These are phyloP conservation scores for Penicillium cataractarum DNA, from an alignment of 495 filamentous ascomycete species.

Conservation along the genomic window DNA sequence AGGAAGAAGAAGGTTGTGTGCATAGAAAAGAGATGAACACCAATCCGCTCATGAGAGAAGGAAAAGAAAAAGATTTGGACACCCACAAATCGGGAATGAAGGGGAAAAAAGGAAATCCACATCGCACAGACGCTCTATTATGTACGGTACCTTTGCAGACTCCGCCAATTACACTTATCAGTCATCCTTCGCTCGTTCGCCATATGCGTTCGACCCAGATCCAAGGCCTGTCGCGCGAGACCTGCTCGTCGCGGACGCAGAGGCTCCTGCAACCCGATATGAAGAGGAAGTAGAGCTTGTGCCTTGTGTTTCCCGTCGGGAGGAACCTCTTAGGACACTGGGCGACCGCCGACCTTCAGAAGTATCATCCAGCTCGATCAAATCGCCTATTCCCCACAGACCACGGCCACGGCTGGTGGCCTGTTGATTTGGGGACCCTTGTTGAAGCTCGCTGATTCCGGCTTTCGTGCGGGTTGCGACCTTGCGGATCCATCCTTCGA, in stretches of 20 bases:
- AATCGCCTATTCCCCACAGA: constrained; percentile 59
- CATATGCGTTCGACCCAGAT: constrained; percentile 18
- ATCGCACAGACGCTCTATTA: constrained; percentile 29
- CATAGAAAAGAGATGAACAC: constrained; percentile 21
- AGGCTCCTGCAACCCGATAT: constrained; percentile 31
- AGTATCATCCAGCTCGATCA: constrained; percentile 82
- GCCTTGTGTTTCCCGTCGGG: constrained; percentile 27
- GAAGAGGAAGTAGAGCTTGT: constrained; percentile 29
- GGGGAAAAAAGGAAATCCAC: constrained; percentile 21
- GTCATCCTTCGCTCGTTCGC: constrained; percentile 38
- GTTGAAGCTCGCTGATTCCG: constrained; percentile 46
- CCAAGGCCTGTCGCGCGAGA: constrained; percentile 38
- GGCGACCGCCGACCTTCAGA: constrained; percentile 38
- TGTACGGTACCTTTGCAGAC: constrained; percentile 33
- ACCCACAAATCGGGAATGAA: constrained; percentile 5
- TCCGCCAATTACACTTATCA: constrained; percentile 27
- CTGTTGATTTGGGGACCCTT: constrained; percentile 36
- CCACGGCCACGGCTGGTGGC: constrained; percentile 37
- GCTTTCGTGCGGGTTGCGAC: constrained; percentile 60
- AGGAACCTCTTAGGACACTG: constrained; percentile 21
- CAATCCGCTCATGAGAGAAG: constrained; percentile 27
- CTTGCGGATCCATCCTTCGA: constrained; percentile 88
- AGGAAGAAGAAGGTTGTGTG: constrained; percentile 1
- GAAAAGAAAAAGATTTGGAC: neutral
- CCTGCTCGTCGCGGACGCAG: constrained; percentile 45